Percentiles rank a stretch among this genome's conserved stretches.
Evolutionary conservation across 1,139 yeast species (phyloP).

Genomic region (Schwanniomyces etchellsii): DNA sequence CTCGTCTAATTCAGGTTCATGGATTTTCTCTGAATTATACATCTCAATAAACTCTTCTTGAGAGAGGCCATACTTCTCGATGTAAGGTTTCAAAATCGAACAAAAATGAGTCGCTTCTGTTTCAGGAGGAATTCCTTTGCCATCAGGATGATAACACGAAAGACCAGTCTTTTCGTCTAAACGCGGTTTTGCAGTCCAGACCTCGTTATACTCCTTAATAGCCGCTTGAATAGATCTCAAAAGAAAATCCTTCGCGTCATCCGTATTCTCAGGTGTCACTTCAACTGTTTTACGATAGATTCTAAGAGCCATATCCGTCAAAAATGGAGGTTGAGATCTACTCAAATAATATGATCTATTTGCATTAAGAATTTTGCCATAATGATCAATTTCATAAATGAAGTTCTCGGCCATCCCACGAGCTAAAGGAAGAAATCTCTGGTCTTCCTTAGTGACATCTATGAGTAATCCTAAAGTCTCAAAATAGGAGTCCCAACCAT

Average conservation of each 20-base stretch:
- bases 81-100: conserved; percentile 64
- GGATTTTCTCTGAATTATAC: conserved; percentile 62
- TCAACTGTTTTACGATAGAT: conserved; percentile 58
- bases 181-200: conserved; percentile 78
- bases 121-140: conserved; percentile 92
- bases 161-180: conserved; percentile 71
- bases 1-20: conserved; percentile 78
- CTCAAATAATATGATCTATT: conserved; percentile 88
- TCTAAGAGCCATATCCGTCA: conserved; percentile 85
- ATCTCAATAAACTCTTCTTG: conserved; percentile 65
- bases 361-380: conserved; percentile 91
- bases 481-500: conserved; percentile 98
- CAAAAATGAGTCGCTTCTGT: conserved; percentile 89
- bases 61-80: conserved; percentile 53
- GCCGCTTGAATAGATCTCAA: conserved; percentile 69
- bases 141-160: conserved; percentile 88
- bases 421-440: conserved; percentile 45
- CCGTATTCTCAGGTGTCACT: conserved; percentile 26
- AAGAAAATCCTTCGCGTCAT: conserved; percentile 53
- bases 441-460: conserved; percentile 46
- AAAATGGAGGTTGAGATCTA: conserved; percentile 96
- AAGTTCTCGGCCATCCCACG: conserved; percentile 92
- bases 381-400: conserved; percentile 82
- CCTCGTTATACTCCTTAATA: conserved; percentile 75
- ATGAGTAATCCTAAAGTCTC: conserved; percentile 77